Base-by-base conservation (phyloP, 495 filamentous ascomycete species). In the Aspergillus ellipticus region DNA sequence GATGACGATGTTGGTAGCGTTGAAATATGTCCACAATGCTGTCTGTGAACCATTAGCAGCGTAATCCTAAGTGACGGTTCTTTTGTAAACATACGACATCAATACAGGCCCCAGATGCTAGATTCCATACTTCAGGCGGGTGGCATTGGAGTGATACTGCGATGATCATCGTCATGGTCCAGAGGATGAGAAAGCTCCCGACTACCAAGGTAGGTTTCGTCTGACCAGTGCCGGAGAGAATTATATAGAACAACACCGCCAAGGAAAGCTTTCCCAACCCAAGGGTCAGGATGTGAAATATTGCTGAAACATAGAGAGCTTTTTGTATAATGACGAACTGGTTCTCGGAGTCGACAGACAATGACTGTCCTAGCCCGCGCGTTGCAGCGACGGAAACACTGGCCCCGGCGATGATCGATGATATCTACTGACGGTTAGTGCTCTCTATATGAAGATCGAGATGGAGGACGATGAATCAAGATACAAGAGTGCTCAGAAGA, bases 221-320 rank as follows among this genome's bases (percentile, higher is more conserved):
- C 10, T 24, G 15, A 0, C 20, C 43, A 21, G 9, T 47, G 2
- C 43, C 43, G 21, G 43, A 26, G 3, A 47, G 21, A 3, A 52
- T 15, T 21, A 52, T 42, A 35, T 52, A 41, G n/a, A 52, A 52
- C 2, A 52, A 20, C 0, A 35, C 49, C 2, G 26, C 21, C n/a
- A 52, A 39, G 19, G 49, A 39, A 21, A 52, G 49, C 33, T 52
- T 52, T 16, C 49, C 49, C 2, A 52, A 20, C 6, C 49, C 49
- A 5, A 52, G 33, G n/a, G 49, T 52, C 49, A 52, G 21, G 43
- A 47, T 24, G 24, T 47, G 20, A 21, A 26, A 47, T 19, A 47
- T 21, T 3, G 22, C 43, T 0, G 43, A 24, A 10, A 26, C 9
- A 11, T 47, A 47, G 20, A 47, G 21, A 4, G 43, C 43, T 13